Evolutionary conservation across 768 basidiomycete species (phyloP), one percentile per base, ranked within the genome.

Genomic region (Mycena vulgaris): DNA sequence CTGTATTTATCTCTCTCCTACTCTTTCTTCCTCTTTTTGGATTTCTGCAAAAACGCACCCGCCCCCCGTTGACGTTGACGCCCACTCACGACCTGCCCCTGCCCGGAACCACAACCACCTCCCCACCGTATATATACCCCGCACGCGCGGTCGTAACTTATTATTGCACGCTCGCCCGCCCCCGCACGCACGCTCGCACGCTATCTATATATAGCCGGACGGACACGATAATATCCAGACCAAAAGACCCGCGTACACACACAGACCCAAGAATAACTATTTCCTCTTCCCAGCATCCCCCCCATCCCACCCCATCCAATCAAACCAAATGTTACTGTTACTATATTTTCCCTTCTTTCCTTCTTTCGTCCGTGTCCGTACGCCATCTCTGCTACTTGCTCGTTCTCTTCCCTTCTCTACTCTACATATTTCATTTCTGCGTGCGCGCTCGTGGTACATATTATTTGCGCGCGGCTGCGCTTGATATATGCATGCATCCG

Each of bases 21-120:
- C n/a, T 11, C 30, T 30, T 33, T 69, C 68, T 68, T 71, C 14
- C 35, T 7, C 14, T 73, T 79, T 77, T 80, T 79, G 78, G 78
- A 79, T 78, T 79, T 25, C 67, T 59, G 67, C 64, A 71, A 74
- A 70, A 74, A 67, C 57, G 73, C 73, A 45, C 58, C 42, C 60
- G 56, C 59, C 42, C 31, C 58, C n/a, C n/a, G n/a, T 55, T 25
- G 35, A 68, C 70, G 58, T 65, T 66, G 76, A 69, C 25, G n/a
- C 35, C 56, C 68, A 53, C 33, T 57, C 52, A 69, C 59, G 65
- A 62, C 35, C 47, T 6, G 27, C 42, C 35, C 27, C 25, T 27
- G 8, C 10, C 49, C 49, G 49, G 27, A 30, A 51, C 39, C 28
- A 23, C 53, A 35, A 17, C 17, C 60, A 7, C n/a, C 52, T 19